phyloP scores from a whole-genome alignment of 257 asterid species.

The Cinchona pubescens region DNA sequence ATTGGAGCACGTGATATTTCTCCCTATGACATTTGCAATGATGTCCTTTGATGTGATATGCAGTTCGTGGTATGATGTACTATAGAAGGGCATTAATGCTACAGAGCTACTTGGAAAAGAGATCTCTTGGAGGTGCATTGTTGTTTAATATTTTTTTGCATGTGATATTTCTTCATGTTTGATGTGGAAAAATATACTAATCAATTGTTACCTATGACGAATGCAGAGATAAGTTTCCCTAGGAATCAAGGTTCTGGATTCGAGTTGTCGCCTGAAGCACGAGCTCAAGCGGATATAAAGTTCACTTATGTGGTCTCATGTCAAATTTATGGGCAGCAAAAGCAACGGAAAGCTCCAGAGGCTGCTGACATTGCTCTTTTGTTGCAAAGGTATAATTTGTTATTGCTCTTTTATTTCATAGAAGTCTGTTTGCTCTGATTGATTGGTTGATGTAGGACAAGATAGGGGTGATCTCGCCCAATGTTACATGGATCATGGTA shows the following conservation, averaged over 20 bases:
- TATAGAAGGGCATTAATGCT: constrained; percentile 96
- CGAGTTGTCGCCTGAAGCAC: constrained; percentile 84
- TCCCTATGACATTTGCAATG: background rate
- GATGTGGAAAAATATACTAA: background rate
- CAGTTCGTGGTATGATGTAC: constrained; percentile 99
- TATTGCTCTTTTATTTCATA: background rate
- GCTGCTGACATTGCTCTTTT: constrained; percentile 90
- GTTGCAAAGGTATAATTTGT: constrained; percentile 63
- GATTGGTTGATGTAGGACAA: too few species aligned
- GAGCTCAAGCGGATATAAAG: constrained; percentile 95
- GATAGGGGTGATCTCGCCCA: too few species aligned
- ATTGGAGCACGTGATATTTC: background rate
- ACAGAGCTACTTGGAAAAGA: constrained; percentile 83
- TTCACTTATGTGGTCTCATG: constrained; percentile 93
- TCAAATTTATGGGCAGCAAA: constrained; percentile 98
- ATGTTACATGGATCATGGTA: too few species aligned
- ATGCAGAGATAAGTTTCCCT: constrained; percentile 51
- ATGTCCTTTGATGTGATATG: constrained; percentile 25
- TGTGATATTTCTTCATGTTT: background rate
- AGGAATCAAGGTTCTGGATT: constrained; percentile 71
- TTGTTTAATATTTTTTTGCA: constrained; percentile 10
- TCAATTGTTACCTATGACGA: constrained; percentile 17
- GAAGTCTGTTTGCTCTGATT: background rate
- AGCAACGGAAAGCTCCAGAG: constrained; percentile 90
- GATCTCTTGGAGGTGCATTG: constrained; percentile 68